A percentile compares a stretch with the other conserved stretches of the same genome.
Conservation (phyloP, 345 rosid genomes). For the Moricandia moricandioides region DNA sequence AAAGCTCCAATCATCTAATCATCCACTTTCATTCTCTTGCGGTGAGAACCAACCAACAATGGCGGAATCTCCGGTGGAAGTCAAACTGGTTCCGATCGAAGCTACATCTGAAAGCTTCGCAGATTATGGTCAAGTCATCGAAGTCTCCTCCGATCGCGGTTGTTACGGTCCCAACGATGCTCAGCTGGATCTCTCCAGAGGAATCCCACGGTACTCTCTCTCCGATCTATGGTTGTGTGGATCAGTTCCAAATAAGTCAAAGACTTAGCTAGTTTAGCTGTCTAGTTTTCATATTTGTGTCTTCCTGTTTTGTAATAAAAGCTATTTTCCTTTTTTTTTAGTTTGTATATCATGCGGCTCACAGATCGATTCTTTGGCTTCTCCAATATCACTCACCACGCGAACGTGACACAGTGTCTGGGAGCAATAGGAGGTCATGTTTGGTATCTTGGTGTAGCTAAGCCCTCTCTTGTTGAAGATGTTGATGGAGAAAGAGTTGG, state of each 20-base stretch:
- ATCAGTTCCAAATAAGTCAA: not conserved
- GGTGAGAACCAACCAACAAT: not conserved
- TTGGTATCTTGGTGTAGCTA: constrained; percentile 84
- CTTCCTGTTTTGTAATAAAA: not conserved
- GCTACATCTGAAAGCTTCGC: constrained; percentile 66
- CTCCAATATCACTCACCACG: constrained; percentile 67
- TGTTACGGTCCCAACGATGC: constrained; percentile 75
- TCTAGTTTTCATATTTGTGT: constrained; percentile 10
- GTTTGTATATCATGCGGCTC: constrained; percentile 65
- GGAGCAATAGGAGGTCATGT: constrained; percentile 71
- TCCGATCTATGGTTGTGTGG: not conserved
- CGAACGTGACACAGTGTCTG: constrained; percentile 82
- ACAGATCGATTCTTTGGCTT: constrained; percentile 45
- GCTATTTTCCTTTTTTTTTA: not conserved
- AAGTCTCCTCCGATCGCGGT: constrained; percentile 55
- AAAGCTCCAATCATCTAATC: not conserved
- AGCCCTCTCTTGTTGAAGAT: constrained; percentile 51
- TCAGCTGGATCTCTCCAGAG: constrained; percentile 63
- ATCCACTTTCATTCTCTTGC: not conserved
- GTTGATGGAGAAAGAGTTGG: not conserved
- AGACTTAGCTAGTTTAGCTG: not conserved
- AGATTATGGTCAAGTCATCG: constrained; percentile 72
- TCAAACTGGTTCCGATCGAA: constrained; percentile 59
- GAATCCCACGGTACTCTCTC: constrained; percentile 58
- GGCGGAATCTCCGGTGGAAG: constrained; percentile 28